Percentiles rank a stretch among this genome's conserved stretches.
phyloP scores from a whole-genome alignment of 2,329 filamentous ascomycete species.

The Hyphodiscus sp. region DNA sequence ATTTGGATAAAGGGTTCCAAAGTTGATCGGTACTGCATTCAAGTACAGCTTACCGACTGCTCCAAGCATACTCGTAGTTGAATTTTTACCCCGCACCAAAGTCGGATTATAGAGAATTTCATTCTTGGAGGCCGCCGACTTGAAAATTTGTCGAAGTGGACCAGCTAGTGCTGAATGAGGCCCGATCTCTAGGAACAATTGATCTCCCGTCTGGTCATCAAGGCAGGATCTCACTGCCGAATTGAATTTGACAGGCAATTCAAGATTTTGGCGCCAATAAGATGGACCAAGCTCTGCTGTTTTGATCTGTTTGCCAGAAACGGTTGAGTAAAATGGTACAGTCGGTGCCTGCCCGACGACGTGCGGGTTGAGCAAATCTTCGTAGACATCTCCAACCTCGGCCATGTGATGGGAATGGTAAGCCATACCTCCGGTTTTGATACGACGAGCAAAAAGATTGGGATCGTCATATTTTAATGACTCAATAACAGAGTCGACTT shows the following conservation, averaged over 20 bases:
- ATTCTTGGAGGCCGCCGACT: background rate
- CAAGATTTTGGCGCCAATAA: conserved; percentile 4
- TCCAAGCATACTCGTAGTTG: background rate
- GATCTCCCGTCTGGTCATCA: background rate
- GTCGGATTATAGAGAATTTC: background rate
- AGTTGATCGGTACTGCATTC: background rate
- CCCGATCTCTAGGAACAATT: background rate
- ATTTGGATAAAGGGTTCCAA: background rate
- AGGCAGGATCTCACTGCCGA: background rate
- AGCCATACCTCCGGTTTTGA: background rate
- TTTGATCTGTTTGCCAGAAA: background rate
- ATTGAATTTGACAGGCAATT: conserved; percentile 1
- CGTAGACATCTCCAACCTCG: conserved; percentile 37
- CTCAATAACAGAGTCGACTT: conserved; percentile 16
- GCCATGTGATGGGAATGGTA: conserved; percentile 16
- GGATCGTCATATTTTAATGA: conserved; percentile 23
- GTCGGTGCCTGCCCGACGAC: background rate
- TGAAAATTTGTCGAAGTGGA: background rate
- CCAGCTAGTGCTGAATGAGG: background rate
- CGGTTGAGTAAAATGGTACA: background rate
- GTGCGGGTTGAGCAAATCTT: background rate
- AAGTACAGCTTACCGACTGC: background rate
- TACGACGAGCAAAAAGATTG: background rate
- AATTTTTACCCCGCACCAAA: background rate
- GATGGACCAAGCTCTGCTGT: background rate